Evolutionary conservation across 768 basidiomycete species (phyloP).

Genomic region (Coprinopsis cinerea): DNA sequence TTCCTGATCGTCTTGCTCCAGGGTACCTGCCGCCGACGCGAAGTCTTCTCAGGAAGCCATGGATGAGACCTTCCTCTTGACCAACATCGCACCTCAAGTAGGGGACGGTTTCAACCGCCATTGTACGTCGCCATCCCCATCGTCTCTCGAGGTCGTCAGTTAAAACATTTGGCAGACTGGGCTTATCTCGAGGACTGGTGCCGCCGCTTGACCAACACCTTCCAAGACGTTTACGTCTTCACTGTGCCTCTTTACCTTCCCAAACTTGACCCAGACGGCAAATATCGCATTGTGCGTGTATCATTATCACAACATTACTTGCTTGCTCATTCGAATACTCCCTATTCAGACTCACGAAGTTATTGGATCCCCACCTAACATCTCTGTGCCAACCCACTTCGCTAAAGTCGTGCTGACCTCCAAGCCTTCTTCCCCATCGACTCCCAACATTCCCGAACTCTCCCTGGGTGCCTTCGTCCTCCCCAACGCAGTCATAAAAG

Average conservation of each 20-base stretch:
- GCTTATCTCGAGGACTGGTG: slow-evolving; percentile 97
- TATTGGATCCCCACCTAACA: slow-evolving; percentile 85
- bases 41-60: slow-evolving; percentile 85
- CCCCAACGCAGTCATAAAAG: slow-evolving; percentile 89
- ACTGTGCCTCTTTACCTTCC: slow-evolving; percentile 97
- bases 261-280: slow-evolving; percentile 77
- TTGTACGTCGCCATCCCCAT: slow-evolving; percentile 46
- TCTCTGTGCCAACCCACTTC: slow-evolving; percentile 96
- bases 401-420: slow-evolving; percentile 90
- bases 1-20: slow-evolving; percentile 19
- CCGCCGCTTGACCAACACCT: slow-evolving; percentile 76
- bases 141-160: neutral
- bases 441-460: slow-evolving; percentile 66
- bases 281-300: slow-evolving; percentile 82
- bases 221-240: slow-evolving; percentile 95
- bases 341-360: slow-evolving; percentile 80
- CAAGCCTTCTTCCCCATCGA: slow-evolving; percentile 66
- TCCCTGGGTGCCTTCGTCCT: slow-evolving; percentile 92
- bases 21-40: slow-evolving; percentile 97
- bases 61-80: slow-evolving; percentile 92
- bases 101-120: slow-evolving; percentile 97
- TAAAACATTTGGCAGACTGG: slow-evolving; percentile 62
- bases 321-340: slow-evolving; percentile 1
- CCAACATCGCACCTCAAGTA: slow-evolving; percentile 98
- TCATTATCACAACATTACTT: slow-evolving; percentile 16